A percentile compares a stretch with the other conserved stretches of the same genome.
Conservation (phyloP, 805 yeast genomes). For the Monosporozyma yasuniensis region DNA sequence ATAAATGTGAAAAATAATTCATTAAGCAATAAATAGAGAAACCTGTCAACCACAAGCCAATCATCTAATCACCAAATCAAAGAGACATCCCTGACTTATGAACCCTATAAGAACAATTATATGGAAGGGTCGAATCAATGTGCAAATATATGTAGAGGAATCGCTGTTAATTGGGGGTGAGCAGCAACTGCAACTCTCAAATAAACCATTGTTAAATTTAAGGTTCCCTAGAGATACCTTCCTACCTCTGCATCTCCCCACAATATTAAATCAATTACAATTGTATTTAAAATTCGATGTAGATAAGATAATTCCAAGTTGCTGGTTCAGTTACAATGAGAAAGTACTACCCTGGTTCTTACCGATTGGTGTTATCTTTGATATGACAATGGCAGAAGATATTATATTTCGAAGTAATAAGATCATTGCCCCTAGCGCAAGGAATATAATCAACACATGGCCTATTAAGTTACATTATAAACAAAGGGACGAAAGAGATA, state of each 20-base stretch:
- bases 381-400: constrained; percentile 18
- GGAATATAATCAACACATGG: not conserved
- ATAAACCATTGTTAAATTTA: constrained; percentile 12
- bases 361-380: constrained; percentile 65
- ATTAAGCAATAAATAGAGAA: not conserved
- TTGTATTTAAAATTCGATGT: constrained; percentile 26
- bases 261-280: constrained; percentile 34
- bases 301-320: constrained; percentile 18
- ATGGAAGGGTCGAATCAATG: constrained; percentile 50
- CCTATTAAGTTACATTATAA: not conserved
- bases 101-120: constrained; percentile 30
- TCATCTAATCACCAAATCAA: too few species aligned
- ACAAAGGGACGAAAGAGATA: not conserved
- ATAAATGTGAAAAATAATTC: not conserved
- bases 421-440: too few species aligned
- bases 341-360: constrained; percentile 68
- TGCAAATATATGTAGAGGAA: constrained; percentile 30
- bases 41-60: not conserved
- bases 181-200: constrained; percentile 8
- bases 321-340: constrained; percentile 64
- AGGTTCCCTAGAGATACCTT: constrained; percentile 41
- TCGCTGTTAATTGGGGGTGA: constrained; percentile 13
- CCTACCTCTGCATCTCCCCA: constrained; percentile 36
- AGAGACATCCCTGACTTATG: too few species aligned
- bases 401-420: not conserved